Evolutionary conservation across 257 asterid species (phyloP).

Genomic region (Cinchona pubescens): DNA sequence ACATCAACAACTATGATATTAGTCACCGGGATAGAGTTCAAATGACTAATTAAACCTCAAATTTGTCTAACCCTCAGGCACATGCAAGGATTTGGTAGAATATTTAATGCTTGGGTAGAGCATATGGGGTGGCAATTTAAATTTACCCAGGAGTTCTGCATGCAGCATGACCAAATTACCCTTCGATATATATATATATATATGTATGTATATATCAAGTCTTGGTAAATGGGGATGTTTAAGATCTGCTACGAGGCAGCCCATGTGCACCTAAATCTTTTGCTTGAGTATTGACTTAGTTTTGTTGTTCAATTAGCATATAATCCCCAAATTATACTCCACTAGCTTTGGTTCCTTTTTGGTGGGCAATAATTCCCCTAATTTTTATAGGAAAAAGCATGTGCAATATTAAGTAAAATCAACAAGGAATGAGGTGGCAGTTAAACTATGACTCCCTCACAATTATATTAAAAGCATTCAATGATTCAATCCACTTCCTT

Average conservation of each 20-base stretch:
- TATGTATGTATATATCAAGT: no score
- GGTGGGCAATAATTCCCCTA: conserved; percentile 53
- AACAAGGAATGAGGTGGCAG: conserved; percentile 1
- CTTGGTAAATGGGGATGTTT: conserved; percentile 15
- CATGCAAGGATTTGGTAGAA: background rate
- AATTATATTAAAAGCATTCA: background rate
- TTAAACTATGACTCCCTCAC: background rate
- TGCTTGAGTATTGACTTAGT: conserved; percentile 11
- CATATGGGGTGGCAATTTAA: background rate
- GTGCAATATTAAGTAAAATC: conserved; percentile 12
- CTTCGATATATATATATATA: no score
- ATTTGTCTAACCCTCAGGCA: background rate
- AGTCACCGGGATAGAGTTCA: background rate
- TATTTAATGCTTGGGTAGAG: background rate
- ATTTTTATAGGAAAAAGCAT: conserved; percentile 7
- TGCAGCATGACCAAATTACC: background rate
- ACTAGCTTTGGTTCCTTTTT: conserved; percentile 27
- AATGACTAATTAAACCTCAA: background rate
- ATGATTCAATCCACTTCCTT: no score
- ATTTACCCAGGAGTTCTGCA: no score
- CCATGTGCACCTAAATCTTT: conserved; percentile 48
- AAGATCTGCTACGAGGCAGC: conserved; percentile 38
- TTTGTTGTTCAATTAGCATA: background rate
- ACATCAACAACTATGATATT: no score
- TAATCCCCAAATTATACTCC: no score